phyloP scores from a whole-genome alignment of 1,139 yeast genomes.

The Lodderomyces pseudojiufengensis region DNA sequence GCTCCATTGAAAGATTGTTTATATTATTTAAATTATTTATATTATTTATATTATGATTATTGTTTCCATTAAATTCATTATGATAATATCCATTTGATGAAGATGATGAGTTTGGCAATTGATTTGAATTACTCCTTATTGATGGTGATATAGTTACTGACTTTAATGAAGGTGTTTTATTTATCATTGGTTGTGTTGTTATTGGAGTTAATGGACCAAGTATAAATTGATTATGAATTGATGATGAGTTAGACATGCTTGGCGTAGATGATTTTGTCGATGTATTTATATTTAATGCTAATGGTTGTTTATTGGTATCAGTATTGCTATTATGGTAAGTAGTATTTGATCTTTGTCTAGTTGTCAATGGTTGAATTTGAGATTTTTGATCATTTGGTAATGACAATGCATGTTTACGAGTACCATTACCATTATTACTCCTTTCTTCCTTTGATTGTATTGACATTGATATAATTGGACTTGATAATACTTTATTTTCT shows the following conservation, averaged over 20 bases:
- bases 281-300: conserved; percentile 2
- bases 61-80: too few species aligned
- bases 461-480: conserved; percentile 35
- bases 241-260: background rate
- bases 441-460: conserved; percentile 8
- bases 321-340: conserved; percentile 9
- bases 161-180: conserved; percentile 34
- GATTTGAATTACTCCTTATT: conserved; percentile 14
- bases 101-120: too few species aligned
- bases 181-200: conserved; percentile 13
- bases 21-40: too few species aligned
- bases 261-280: conserved; percentile 1
- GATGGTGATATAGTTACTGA: conserved; percentile 42
- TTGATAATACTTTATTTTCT: conserved; percentile 29
- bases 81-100: too few species aligned
- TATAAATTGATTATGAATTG: background rate
- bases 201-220: conserved; percentile 16
- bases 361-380: background rate
- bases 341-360: conserved; percentile 27
- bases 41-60: too few species aligned
- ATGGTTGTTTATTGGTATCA: background rate
- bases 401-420: conserved; percentile 34
- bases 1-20: too few species aligned
- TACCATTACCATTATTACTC: too few species aligned
- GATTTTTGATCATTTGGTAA: conserved; percentile 22